Evolutionary conservation across 305 asterid species (phyloP), one percentile per base, ranked within the genome.

Genomic region (Fraxinus albicans): DNA sequence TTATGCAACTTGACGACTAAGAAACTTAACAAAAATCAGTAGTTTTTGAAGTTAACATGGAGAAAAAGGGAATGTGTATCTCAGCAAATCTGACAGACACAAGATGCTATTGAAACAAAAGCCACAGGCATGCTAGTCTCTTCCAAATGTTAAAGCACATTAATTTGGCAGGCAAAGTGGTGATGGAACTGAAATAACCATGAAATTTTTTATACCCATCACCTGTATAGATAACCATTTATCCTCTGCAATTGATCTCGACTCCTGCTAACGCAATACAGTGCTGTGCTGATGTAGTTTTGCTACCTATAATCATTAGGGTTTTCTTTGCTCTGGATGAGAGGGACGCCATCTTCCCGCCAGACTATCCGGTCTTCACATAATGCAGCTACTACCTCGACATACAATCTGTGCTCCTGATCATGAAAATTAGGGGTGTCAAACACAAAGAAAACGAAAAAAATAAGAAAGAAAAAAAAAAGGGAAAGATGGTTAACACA

Each of bases 291-390:
- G 15, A 60, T 6, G 58, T 40, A 21, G 25, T 7, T 79, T 69
- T 34, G 79, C 80, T 89, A 91, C 6, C 65, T 79, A 84, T 79
- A 90, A 1, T 86, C 80, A 60, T 78, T 3, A 8, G 93, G 91
- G 77, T 91, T 84, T 79, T 88, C 90, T 89, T 89, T 89, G 89
- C 92, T 90, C 58, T 21, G 93, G 79, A 94, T 93, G 19, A 93
- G 82, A 42, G 97, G 97, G 33, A 94, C 98, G 1, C 97, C 98
- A 83, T 93, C 98, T 78, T 90, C 87, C 44, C 98, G 89, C 98
- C 98, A 93, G 19, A 50, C 53, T 36, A 94, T 85, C 60, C 97
- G 87, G 25, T 91, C 98, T 75, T 94, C 95, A 31, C 98, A 94
- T 80, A 94, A 40, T 3, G 97, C 98, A 3, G 89, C 84, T 0